Evolutionary conservation across 2,329 filamentous ascomycete species (phyloP).

Genomic region (Colletotrichum theobromicola): DNA sequence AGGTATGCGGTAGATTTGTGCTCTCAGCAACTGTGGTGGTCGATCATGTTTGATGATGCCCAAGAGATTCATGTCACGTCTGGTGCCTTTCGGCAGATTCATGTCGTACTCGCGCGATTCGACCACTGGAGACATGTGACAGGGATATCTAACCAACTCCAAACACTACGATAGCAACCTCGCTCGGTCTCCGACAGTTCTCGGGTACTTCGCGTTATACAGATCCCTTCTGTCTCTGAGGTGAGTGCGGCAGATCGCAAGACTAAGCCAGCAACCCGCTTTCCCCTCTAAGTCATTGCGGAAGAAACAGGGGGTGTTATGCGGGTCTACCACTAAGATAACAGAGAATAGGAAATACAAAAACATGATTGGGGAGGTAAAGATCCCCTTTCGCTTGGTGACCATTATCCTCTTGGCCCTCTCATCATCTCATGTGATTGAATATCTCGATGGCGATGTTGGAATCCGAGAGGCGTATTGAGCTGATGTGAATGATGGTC

Average conservation of each 20-base stretch:
- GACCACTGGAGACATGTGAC: neutral
- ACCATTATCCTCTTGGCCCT: no score
- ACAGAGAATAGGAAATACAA: no score
- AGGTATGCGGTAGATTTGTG: neutral
- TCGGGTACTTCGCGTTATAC: neutral
- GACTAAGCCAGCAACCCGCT: neutral
- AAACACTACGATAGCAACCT: neutral
- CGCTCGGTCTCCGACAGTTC: neutral
- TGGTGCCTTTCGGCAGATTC: neutral
- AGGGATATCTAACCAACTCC: slow-evolving; percentile 2
- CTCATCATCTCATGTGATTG: no score
- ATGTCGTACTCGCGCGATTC: neutral
- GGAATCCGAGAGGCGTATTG: neutral
- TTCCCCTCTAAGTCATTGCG: neutral
- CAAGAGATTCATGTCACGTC: neutral
- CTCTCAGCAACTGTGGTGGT: neutral
- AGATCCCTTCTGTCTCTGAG: neutral
- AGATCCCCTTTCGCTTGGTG: no score
- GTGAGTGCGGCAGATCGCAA: neutral
- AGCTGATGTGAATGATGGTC: rapidly evolving
- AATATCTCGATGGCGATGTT: neutral
- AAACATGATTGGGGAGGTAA: no score
- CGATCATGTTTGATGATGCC: neutral
- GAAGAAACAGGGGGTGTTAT: neutral
- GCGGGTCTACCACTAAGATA: no score